Conservation (phyloP, 1,284 basidiomycete species). For the Rhodotorula sp. region DNA sequence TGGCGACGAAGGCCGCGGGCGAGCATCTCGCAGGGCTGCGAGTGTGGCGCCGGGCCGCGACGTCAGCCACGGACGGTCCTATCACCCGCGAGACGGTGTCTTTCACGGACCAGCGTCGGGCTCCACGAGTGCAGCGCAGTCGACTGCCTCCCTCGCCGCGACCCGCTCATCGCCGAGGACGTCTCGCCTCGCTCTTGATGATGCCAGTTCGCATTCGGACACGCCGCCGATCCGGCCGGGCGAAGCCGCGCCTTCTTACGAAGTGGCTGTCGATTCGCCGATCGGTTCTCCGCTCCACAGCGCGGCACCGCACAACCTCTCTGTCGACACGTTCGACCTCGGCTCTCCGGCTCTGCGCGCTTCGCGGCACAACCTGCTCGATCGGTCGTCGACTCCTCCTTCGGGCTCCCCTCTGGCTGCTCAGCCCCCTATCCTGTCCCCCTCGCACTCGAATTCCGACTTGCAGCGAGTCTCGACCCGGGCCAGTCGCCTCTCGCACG, state of each 20-base stretch:
- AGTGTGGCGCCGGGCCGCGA: conserved; percentile 34
- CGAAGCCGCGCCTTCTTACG: conserved; percentile 36
- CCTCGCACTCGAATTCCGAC: background rate
- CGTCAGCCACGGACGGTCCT: conserved; percentile 29
- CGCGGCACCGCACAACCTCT: background rate
- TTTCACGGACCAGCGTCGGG: conserved; percentile 2
- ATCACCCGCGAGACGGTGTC: conserved; percentile 27
- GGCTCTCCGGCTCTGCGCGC: background rate
- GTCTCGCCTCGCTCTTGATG: conserved; percentile 31
- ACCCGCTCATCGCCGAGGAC: conserved; percentile 8
- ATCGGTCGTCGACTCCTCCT: conserved; percentile 21
- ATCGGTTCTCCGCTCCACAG: conserved; percentile 13
- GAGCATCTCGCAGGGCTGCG: conserved; percentile 21
- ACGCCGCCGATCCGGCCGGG: conserved; percentile 32
- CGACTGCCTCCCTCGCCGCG: background rate
- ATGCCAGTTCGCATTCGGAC: background rate
- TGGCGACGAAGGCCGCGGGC: conserved; percentile 22
- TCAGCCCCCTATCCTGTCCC: background rate
- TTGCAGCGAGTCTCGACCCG: conserved; percentile 19
- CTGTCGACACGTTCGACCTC: conserved; percentile 8
- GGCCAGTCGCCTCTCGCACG: conserved; percentile 25
- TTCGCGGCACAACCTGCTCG: background rate
- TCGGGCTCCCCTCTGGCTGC: conserved; percentile 25
- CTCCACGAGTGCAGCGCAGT: background rate
- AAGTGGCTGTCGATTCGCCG: conserved; percentile 23